phyloP scores from a whole-genome alignment of 2,329 filamentous ascomycete genomes.

The Knoxdaviesia proteae region DNA sequence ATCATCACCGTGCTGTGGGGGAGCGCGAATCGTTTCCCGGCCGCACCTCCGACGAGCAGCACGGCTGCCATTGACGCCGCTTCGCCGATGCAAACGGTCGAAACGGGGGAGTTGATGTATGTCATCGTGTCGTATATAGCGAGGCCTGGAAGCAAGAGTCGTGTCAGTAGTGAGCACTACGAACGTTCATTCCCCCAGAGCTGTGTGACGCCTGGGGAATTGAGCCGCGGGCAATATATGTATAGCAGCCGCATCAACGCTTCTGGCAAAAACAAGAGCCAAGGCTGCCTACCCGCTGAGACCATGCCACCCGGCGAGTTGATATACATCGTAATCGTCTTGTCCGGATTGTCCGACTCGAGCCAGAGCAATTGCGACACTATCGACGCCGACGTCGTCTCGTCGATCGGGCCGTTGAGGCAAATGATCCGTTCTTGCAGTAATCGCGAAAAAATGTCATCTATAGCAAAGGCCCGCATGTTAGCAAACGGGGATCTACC shows the following conservation, averaged over 20 bases:
- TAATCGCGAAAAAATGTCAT: slow-evolving; percentile 61
- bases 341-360: slow-evolving; percentile 86
- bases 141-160: slow-evolving; percentile 21
- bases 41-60: slow-evolving; percentile 65
- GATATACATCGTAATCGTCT: slow-evolving; percentile 94
- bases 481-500: no score
- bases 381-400: slow-evolving; percentile 76
- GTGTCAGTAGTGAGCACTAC: neutral
- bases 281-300: slow-evolving; percentile 30
- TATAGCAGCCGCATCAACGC: neutral
- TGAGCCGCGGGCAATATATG: no score
- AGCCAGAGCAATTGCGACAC: slow-evolving; percentile 94
- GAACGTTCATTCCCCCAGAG: no score
- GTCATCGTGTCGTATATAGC: slow-evolving; percentile 99
- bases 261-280: neutral
- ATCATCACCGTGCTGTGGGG: slow-evolving; percentile 96
- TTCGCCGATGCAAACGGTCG: slow-evolving; percentile 85
- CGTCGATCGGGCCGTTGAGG: slow-evolving; percentile 79
- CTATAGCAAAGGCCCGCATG: neutral
- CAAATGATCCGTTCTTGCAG: slow-evolving; percentile 82
- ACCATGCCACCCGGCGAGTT: slow-evolving; percentile 91
- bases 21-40: slow-evolving; percentile 69
- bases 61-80: slow-evolving; percentile 91
- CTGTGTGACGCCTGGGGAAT: no score
- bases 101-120: slow-evolving; percentile 83